Evolutionary conservation across 75 land plant genomes (phyloP).

Genomic region (Cunninghamia lanceolata): DNA sequence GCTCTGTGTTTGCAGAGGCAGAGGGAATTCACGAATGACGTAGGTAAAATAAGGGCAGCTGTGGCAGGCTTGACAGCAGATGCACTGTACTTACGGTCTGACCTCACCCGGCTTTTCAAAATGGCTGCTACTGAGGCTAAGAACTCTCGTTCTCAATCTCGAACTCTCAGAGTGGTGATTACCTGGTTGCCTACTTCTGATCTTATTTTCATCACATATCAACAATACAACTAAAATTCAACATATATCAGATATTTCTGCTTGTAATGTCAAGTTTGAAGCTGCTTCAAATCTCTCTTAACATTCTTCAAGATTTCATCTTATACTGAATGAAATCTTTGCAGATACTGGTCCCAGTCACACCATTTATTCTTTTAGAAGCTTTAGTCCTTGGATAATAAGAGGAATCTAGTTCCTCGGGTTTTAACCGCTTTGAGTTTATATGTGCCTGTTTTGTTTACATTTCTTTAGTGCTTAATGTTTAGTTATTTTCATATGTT

Average conservation of each 20-base stretch:
- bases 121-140: constrained; percentile 70
- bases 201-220: not conserved
- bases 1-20: constrained; percentile 38
- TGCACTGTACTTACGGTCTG: constrained; percentile 47
- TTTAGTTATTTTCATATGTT: not conserved
- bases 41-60: constrained; percentile 45
- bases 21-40: constrained; percentile 63
- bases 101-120: constrained; percentile 67
- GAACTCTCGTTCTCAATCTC: constrained; percentile 52
- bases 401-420: not conserved
- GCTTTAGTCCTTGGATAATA: not conserved
- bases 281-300: not conserved
- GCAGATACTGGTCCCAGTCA: not conserved
- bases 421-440: not conserved
- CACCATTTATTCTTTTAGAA: not conserved
- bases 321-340: not conserved
- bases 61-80: constrained; percentile 37
- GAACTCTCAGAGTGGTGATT: constrained; percentile 82
- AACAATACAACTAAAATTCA: not conserved
- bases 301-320: not conserved
- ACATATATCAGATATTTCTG: not conserved
- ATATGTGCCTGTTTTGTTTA: not conserved
- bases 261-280: not conserved
- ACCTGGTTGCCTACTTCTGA: not conserved
- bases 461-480: not conserved